Conservation (phyloP, 2,329 filamentous ascomycete species). For the Ambrosiella cleistominuta region DNA sequence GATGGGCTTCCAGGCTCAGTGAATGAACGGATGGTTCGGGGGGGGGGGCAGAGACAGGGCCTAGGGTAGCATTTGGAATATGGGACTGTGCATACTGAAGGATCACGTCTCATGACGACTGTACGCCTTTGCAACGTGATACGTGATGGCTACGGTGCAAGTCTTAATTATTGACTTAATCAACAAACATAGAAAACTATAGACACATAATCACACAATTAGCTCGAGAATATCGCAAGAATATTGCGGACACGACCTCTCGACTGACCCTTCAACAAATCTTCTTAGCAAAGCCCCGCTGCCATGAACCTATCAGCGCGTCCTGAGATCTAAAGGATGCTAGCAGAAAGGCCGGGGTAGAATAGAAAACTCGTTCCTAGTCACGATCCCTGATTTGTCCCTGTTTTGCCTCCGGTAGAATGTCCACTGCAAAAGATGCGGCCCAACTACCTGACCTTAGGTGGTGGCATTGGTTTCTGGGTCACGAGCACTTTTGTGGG, state of each 20-base stretch:
- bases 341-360: neutral
- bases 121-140: neutral
- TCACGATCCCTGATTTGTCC: neutral
- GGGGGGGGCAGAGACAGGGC: neutral
- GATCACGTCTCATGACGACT: neutral
- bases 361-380: conserved; percentile 1
- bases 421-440: neutral
- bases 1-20: neutral
- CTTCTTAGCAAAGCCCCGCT: neutral
- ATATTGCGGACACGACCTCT: no score
- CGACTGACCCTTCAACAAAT: no score
- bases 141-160: neutral
- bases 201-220: neutral
- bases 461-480: neutral
- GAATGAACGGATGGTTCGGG: neutral
- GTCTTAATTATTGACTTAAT: neutral
- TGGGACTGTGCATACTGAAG: neutral
- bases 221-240: neutral
- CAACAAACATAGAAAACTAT: neutral
- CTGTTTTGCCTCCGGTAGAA: neutral
- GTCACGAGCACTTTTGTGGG: neutral
- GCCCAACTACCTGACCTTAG: neutral
- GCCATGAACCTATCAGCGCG: neutral
- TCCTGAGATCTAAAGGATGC: neutral
- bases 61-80: neutral